Evolutionary conservation across 345 rosid genomes (phyloP), one percentile per base, ranked within the genome.

Genomic region (Ailanthus altissimus): DNA sequence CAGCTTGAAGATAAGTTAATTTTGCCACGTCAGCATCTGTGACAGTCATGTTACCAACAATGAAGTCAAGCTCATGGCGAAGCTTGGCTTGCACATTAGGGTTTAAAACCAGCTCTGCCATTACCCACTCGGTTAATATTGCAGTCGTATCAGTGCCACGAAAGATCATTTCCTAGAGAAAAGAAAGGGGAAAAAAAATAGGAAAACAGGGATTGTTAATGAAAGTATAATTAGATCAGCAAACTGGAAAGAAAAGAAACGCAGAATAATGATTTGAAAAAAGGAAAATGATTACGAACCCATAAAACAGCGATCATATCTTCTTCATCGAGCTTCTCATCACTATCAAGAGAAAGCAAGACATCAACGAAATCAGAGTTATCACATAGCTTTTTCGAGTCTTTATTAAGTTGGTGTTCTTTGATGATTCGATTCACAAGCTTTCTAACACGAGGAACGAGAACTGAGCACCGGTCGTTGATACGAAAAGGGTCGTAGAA

Each of bases 81-180:
- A 89, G 80, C 75, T 73, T 84, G 42, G 59, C 32, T 75, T 87
- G 92, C 6, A 77, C 63, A 10, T 77, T 42, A 8, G 85, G 89
- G 75, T 89, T 79, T 51, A 87, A 54, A 6, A 83, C 75, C 60
- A 89, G 42, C 76, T 87, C 88, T 0, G 89, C 90, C 83, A 89
- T 78, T 18, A 75, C 67, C 92, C 89, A 89, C 68, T 89, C 88
- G 2, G 88, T 85, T 32, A 87, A 60, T 25, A 87, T 79, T 14
- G 87, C 88, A 1, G 84, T 83, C n/a, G 89, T 87, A 62, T 89
- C 92, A 4, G 88, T 85, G 4, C 90, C 92, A 0, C 88, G 78
- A 66, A 87, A 85, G 7, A 89, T 84, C 90, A 89, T 89, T 73
- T 89, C 92, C 92, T 89, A 84, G 62, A 61, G 20, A 53, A 5